Percentiles rank a stretch among this genome's conserved stretches.
Evolutionary conservation across 2,329 filamentous ascomycete species (phyloP).

Genomic region (Apiospora aurea): DNA sequence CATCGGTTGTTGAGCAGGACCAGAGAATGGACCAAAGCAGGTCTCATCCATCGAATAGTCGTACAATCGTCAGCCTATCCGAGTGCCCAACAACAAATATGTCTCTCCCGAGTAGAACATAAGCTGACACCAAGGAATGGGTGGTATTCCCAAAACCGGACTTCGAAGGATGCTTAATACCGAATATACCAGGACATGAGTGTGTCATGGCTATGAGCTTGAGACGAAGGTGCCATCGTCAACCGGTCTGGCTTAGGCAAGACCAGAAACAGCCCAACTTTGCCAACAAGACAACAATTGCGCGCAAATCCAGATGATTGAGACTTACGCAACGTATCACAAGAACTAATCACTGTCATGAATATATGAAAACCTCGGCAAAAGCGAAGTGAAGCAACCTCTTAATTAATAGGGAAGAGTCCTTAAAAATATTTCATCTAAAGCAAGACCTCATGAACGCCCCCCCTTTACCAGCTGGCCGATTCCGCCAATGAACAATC

Average conservation of each 20-base stretch:
- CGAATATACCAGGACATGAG: background rate
- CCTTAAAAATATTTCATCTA: constrained; percentile 10
- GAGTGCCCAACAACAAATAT: background rate
- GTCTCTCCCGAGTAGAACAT: background rate
- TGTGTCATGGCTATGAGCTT: background rate
- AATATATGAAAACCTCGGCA: background rate
- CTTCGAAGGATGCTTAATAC: background rate
- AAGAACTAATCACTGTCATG: background rate
- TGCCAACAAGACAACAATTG: background rate
- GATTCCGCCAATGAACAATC: background rate
- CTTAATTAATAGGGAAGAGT: background rate
- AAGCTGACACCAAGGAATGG: background rate
- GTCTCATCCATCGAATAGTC: background rate
- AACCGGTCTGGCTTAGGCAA: background rate
- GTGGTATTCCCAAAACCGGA: background rate
- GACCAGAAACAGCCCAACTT: background rate
- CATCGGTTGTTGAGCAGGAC: background rate
- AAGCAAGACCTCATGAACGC: background rate
- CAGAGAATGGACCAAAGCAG: background rate
- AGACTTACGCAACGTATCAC: background rate
- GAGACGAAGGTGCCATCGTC: background rate
- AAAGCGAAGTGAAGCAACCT: background rate
- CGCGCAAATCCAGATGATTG: background rate
- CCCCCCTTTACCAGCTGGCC: constrained; percentile 1
- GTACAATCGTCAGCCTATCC: background rate